phyloP scores from a whole-genome alignment of 2,329 filamentous ascomycete species.

The Colletotrichum graminicola region DNA sequence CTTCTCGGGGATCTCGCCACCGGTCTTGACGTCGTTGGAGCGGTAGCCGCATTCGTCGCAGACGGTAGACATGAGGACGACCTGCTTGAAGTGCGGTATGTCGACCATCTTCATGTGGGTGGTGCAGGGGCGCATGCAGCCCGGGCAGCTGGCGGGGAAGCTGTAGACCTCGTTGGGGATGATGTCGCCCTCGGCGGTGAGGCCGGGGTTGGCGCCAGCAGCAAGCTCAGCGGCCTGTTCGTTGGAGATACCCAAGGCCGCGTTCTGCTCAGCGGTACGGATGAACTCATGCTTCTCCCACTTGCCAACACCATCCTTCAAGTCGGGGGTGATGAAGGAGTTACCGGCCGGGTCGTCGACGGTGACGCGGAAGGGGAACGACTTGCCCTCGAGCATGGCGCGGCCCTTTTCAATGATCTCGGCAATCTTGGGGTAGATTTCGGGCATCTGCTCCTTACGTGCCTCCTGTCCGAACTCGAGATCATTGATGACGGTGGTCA shows the following conservation, averaged over 20 bases:
- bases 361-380: constrained; percentile 88
- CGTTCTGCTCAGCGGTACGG: constrained; percentile 88
- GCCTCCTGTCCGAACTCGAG: constrained; percentile 85
- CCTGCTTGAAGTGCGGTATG: constrained; percentile 97
- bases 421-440: constrained; percentile 82
- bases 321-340: constrained; percentile 93
- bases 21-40: constrained; percentile 97
- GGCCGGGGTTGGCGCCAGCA: constrained; percentile 60
- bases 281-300: constrained; percentile 89
- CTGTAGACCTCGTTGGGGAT: constrained; percentile 92
- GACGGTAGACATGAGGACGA: constrained; percentile 93
- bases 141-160: constrained; percentile 92
- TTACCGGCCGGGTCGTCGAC: constrained; percentile 95
- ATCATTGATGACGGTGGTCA: constrained; percentile 83
- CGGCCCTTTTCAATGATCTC: constrained; percentile 80
- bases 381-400: constrained; percentile 81
- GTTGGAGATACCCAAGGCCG: constrained; percentile 80
- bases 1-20: constrained; percentile 88
- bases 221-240: constrained; percentile 67
- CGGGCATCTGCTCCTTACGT: constrained; percentile 81
- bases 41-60: constrained; percentile 94
- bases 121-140: constrained; percentile 85
- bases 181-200: constrained; percentile 78
- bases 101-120: constrained; percentile 99
- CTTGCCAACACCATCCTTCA: constrained; percentile 84